Base-by-base conservation (phyloP, 2,329 filamentous ascomycete species). In the Alternaria dauci region DNA sequence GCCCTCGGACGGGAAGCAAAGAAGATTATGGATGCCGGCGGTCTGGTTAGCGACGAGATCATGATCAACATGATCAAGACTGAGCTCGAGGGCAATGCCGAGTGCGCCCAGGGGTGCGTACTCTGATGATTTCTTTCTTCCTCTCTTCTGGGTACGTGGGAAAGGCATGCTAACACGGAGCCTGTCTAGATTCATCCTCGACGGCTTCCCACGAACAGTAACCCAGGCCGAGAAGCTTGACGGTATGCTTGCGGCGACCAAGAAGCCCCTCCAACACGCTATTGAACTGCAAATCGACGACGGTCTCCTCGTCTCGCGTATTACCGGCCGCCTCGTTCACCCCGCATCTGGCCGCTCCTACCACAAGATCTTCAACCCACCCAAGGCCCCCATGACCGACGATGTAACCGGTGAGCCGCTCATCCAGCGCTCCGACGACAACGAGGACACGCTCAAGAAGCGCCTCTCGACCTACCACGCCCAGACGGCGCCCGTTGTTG, bases 41-140 rank as follows among this genome's bases (percentile, higher is more conserved):
- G 94, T 71, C 89, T 99, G 61, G 95, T 99, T 80, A 96, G 93
- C 81, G 95, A 99, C 81, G 94, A 98, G 79, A 99, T 99, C 79
- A 94, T 99, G 88, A 92, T 99, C 81, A 93, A 94, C 82, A 99
- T 99, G 95, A 99, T 99, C 85, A 94, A 95, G 88, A 91, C 90
- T 80, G 94, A 99, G 86, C 87, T 99, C 52, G 91, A 96, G 76
- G 91, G 87, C 83, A 99, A 99, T 85, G 83, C 87, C 76, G 94
- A 99, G 84, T 99, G 95, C 88, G 92, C 92, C 85, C 94, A 94
- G 82, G 95, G 95, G 94, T 97, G 86, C 43, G 68, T 70, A 26
- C 16, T 23, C 26, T 44, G 12, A 16, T 41, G 16, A 39, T 25
- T 25, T 4, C 5, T 11, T 30, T 38, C 20, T 32, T 5, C 4